Conservation (phyloP, 352 stramenopile species). For the Phytophthora crassamura region DNA sequence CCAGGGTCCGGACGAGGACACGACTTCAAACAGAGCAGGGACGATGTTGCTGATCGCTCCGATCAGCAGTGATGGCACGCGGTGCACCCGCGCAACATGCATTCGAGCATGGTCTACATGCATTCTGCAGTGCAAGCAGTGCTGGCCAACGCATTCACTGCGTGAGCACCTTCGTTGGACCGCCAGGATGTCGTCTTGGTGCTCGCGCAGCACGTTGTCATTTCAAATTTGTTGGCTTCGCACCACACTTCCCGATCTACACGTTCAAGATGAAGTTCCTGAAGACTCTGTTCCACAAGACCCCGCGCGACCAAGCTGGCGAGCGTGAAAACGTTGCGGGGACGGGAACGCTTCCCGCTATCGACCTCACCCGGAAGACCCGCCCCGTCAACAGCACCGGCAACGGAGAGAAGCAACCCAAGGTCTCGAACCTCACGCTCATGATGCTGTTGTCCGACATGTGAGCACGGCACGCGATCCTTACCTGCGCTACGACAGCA, state of each 20-base stretch:
- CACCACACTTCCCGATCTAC: neutral
- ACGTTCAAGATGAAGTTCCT: conserved; percentile 28
- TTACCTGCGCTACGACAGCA: neutral
- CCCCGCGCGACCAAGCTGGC: neutral
- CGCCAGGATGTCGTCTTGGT: neutral
- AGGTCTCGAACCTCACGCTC: conserved; percentile 18
- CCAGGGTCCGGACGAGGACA: too few species aligned
- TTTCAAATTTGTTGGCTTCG: conserved; percentile 11
- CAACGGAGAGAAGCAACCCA: conserved; percentile 19
- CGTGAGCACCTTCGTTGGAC: too few species aligned
- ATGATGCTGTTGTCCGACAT: conserved; percentile 30
- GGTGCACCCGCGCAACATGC: neutral
- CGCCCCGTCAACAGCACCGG: conserved; percentile 9
- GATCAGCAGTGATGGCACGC: neutral
- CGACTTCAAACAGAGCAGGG: conserved; percentile 3
- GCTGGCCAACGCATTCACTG: neutral
- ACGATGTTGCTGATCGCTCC: conserved; percentile 10
- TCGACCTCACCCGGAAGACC: conserved; percentile 17
- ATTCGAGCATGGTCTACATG: conserved; percentile 27
- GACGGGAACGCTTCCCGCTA: conserved; percentile 15
- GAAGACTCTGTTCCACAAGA: conserved; percentile 25
- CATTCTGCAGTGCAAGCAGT: conserved; percentile 13
- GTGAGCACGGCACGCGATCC: conserved; percentile 1
- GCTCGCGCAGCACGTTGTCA: conserved; percentile 5
- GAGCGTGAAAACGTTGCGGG: neutral